These are phyloP conservation scores for Nicotiana sylvestris DNA, from an alignment of 257 asterid species.

Conservation along the genomic window DNA sequence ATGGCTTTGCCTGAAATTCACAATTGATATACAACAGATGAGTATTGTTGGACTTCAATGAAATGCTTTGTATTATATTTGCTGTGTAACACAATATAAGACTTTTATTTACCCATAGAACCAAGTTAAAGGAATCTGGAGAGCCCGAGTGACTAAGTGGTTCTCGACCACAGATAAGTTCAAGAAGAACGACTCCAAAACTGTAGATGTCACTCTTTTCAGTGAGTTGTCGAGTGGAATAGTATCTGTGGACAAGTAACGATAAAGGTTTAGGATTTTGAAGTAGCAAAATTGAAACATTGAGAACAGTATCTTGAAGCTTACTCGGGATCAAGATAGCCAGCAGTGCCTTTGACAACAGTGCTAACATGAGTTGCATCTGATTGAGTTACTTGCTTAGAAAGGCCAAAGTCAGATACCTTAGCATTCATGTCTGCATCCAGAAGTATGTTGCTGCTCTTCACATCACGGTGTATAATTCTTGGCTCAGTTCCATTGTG, in stretches of 20 bases:
- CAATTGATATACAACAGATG: neutral
- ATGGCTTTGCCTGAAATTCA: conserved; percentile 83
- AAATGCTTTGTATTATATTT: neutral
- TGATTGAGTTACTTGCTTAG: conserved; percentile 68
- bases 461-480: conserved; percentile 83
- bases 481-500: conserved; percentile 83
- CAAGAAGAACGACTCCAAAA: conserved; percentile 91
- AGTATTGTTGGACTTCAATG: neutral
- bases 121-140: conserved; percentile 91
- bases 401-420: conserved; percentile 89
- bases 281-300: neutral
- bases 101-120: conserved; percentile 61
- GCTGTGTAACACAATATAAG: neutral
- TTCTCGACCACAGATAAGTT: conserved; percentile 91
- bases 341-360: conserved; percentile 87
- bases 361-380: conserved; percentile 90
- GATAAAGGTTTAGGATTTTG: neutral
- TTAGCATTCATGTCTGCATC: conserved; percentile 87
- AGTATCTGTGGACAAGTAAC: conserved; percentile 49
- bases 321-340: conserved; percentile 97
- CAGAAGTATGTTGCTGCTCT: conserved; percentile 85
- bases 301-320: neutral
- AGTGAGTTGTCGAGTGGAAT: conserved; percentile 79
- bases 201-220: conserved; percentile 91
- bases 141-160: conserved; percentile 83